Evolutionary conservation across 352 stramenopile species (phyloP).

Genomic region (Globisporangium spiculum): DNA sequence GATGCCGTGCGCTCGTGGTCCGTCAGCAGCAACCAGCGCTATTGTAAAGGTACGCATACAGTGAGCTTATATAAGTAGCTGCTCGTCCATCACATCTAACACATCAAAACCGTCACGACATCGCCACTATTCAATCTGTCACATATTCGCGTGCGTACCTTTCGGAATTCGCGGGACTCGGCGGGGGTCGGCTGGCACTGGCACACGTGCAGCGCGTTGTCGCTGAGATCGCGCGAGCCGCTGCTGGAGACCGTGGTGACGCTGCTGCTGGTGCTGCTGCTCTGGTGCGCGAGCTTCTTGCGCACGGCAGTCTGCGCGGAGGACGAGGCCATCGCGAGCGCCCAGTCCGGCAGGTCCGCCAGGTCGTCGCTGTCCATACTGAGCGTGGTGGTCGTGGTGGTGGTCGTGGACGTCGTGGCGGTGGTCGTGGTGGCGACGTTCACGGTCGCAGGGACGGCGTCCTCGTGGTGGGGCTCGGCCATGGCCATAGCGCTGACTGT

Average conservation of each 20-base stretch:
- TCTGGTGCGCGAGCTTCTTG: slow-evolving; percentile 17
- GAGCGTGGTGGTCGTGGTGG: neutral
- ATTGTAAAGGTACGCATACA: neutral
- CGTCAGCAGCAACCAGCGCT: slow-evolving; percentile 80
- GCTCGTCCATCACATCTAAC: neutral
- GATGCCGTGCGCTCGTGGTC: slow-evolving; percentile 69
- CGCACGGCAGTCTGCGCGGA: slow-evolving; percentile 8
- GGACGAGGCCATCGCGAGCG: slow-evolving; percentile 1
- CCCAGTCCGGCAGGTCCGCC: slow-evolving; percentile 6
- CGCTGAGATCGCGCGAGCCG: neutral
- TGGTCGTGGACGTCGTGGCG: neutral
- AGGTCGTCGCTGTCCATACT: neutral
- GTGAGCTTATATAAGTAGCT: neutral
- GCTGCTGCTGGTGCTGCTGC: slow-evolving; percentile 8
- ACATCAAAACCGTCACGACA: neutral
- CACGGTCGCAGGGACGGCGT: neutral
- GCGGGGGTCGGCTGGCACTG: slow-evolving; percentile 65
- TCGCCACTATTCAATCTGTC: neutral
- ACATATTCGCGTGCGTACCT: slow-evolving; percentile 34
- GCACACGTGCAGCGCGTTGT: slow-evolving; percentile 27
- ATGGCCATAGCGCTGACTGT: slow-evolving; percentile 11
- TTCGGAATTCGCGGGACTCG: slow-evolving; percentile 79
- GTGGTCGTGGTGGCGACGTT: neutral
- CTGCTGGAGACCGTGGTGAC: neutral
- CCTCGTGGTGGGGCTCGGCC: slow-evolving; percentile 12